A percentile compares a stretch with the other conserved stretches of the same genome.
Evolutionary conservation across 1,284 basidiomycete genomes (phyloP).

Genomic region (Earliella scabrosa): DNA sequence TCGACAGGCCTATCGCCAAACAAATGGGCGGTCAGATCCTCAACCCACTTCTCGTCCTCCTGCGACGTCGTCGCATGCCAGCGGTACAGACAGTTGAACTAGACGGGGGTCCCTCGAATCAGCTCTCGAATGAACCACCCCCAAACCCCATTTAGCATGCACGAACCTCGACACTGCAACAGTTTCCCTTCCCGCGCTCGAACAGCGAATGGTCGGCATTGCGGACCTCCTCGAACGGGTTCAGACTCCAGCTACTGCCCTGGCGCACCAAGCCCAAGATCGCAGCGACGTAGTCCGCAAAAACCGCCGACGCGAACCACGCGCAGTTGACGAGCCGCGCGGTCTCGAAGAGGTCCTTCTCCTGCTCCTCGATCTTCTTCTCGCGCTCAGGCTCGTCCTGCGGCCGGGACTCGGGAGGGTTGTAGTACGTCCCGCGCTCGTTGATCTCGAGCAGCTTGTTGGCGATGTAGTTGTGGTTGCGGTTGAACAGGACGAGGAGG

Average conservation of each 20-base stretch:
- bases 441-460: slow-evolving; percentile 79
- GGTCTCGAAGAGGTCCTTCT: slow-evolving; percentile 83
- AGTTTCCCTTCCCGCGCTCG: slow-evolving; percentile 77
- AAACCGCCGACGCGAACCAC: slow-evolving; percentile 75
- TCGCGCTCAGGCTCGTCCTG: slow-evolving; percentile 36
- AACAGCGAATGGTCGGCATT: slow-evolving; percentile 62
- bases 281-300: slow-evolving; percentile 77
- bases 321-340: slow-evolving; percentile 77
- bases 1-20: slow-evolving; percentile 61
- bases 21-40: slow-evolving; percentile 47
- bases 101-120: not conserved
- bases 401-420: slow-evolving; percentile 48
- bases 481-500: slow-evolving; percentile 78
- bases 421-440: slow-evolving; percentile 62
- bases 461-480: slow-evolving; percentile 90
- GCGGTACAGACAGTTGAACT: slow-evolving; percentile 85
- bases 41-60: slow-evolving; percentile 74
- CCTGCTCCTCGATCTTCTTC: slow-evolving; percentile 56
- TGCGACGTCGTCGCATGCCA: slow-evolving; percentile 80
- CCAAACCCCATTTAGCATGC: no score
- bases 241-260: slow-evolving; percentile 73
- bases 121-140: no score
- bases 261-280: slow-evolving; percentile 75
- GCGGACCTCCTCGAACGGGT: slow-evolving; percentile 76
- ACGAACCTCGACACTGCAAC: slow-evolving; percentile 74